Evolutionary conservation across 2,329 filamentous ascomycete genomes (phyloP).

Genomic region (Parastagonospora nodorum): DNA sequence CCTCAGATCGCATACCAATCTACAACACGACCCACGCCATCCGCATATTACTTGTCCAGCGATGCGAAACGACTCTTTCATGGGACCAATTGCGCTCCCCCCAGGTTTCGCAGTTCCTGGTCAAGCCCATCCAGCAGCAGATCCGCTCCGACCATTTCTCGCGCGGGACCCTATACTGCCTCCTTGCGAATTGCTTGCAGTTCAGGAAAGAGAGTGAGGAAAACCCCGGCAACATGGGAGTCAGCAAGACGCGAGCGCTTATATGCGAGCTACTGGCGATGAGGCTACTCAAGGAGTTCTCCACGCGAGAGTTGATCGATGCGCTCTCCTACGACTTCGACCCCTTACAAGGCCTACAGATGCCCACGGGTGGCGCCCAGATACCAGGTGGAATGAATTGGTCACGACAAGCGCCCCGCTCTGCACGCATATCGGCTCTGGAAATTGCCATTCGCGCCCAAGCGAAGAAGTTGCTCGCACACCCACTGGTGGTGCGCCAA

Average conservation of each 20-base stretch:
- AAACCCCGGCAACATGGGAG: conserved; percentile 82
- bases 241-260: conserved; percentile 80
- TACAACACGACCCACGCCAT: conserved; percentile 92
- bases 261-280: conserved; percentile 91
- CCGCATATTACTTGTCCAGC: conserved; percentile 78
- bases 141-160: conserved; percentile 84
- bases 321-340: conserved; percentile 94
- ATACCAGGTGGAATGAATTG: conserved; percentile 33
- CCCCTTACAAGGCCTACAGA: conserved; percentile 79
- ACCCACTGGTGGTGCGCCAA: conserved; percentile 90
- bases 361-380: conserved; percentile 43
- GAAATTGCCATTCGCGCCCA: conserved; percentile 93
- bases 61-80: conserved; percentile 88
- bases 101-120: conserved; percentile 91
- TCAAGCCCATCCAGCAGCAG: conserved; percentile 93
- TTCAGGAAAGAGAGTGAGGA: conserved; percentile 85
- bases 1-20: conserved; percentile 79
- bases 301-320: conserved; percentile 87
- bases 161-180: conserved; percentile 81
- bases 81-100: conserved; percentile 97
- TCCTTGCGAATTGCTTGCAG: conserved; percentile 92
- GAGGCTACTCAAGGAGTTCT: conserved; percentile 87
- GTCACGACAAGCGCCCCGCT: conserved; percentile 48
- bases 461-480: conserved; percentile 88
- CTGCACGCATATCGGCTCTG: conserved; percentile 82